Percentiles rank a stretch among this genome's conserved stretches.
Conservation (phyloP, 129 eudicot genomes). For the sunflower (Helianthus annuus) region HanXRQr2.0-SUNRISE NC_035434.2:166009089-166009588, state of each 20-base stretch:
- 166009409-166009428: slow-evolving; percentile 38
- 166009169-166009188: slow-evolving; percentile 6
- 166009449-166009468: slow-evolving; percentile 50
- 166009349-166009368: slow-evolving; percentile 36
- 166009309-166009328: background rate
- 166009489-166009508: slow-evolving; percentile 1
- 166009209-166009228: background rate
- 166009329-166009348: slow-evolving; percentile 3
- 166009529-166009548: background rate
- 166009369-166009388: slow-evolving; percentile 30
- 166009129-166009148: background rate
- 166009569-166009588: slow-evolving; percentile 84
- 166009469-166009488: background rate
- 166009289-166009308: slow-evolving; percentile 3
- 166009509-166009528: background rate
- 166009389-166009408: slow-evolving; percentile 30
- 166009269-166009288: background rate
- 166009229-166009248: background rate
- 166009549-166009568: slow-evolving; percentile 17
- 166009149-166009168: slow-evolving; percentile 14
- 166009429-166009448: slow-evolving; percentile 69
- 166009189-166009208: slow-evolving; percentile 1
- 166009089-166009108: slow-evolving; percentile 4
- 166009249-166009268: background rate
- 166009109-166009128: background rate